Percentiles rank a stretch among this genome's conserved stretches.
These are phyloP conservation scores for Tulasnella sp. DNA, from an alignment of 768 basidiomycete species.

Conservation along the genomic window DNA sequence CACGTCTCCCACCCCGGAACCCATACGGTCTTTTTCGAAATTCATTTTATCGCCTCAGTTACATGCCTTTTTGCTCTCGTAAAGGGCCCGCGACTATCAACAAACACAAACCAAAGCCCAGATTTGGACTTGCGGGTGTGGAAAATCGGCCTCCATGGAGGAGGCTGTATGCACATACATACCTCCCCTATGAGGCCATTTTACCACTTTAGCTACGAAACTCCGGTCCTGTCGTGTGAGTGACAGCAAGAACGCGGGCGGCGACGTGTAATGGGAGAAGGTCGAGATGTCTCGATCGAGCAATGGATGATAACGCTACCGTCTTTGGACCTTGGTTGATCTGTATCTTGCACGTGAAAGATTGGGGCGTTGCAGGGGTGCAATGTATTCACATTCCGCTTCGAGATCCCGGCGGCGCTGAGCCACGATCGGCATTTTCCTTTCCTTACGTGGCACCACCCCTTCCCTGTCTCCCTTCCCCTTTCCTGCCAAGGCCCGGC, in stretches of 20 bases:
- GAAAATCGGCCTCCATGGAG: not conserved
- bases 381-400: not conserved
- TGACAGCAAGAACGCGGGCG: not conserved
- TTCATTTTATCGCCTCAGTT: not conserved
- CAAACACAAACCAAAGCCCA: not conserved
- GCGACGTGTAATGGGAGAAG: not conserved
- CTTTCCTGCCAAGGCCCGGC: not conserved
- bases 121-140: not conserved
- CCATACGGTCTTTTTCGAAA: not conserved
- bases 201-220: not conserved
- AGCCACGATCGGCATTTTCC: not conserved
- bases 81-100: not conserved
- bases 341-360: not conserved
- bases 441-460: not conserved
- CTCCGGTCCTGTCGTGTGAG: not conserved
- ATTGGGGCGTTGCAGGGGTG: not conserved
- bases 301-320: not conserved
- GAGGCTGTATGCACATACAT: not conserved
- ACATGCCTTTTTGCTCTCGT: not conserved
- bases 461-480: not conserved
- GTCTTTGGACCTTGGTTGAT: not conserved
- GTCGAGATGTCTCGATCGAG: not conserved
- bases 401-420: not conserved
- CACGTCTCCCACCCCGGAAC: not conserved
- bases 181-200: not conserved